phyloP scores from a whole-genome alignment of 768 basidiomycete genomes.

The Boletus vinaceobasis region DNA sequence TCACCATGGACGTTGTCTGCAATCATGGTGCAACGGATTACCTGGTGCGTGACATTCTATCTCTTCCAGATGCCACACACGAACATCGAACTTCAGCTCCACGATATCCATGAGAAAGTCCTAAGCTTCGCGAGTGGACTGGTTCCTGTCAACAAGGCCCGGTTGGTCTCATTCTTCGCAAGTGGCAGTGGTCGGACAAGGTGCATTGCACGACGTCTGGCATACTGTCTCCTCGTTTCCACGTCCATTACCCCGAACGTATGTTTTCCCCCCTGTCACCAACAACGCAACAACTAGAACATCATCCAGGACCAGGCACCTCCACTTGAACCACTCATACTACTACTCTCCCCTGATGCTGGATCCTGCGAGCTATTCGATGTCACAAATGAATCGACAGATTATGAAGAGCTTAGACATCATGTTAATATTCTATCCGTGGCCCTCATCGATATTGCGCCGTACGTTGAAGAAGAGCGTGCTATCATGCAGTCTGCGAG shows the following conservation, averaged over 20 bases:
- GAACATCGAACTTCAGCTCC: constrained; percentile 38
- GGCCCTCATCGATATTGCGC: constrained; percentile 55
- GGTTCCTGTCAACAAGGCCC: constrained; percentile 47
- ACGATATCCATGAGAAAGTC: constrained; percentile 43
- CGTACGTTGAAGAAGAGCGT: constrained; percentile 52
- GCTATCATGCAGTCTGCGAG: constrained; percentile 6
- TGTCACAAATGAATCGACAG: constrained; percentile 48
- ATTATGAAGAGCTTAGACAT: constrained; percentile 59
- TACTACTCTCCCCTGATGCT: constrained; percentile 45
- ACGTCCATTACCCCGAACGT: constrained; percentile 8
- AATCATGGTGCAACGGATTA: constrained; percentile 32
- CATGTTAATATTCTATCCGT: constrained; percentile 55
- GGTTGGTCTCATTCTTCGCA: constrained; percentile 49
- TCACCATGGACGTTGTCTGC: constrained; percentile 47
- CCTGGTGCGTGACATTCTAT: constrained; percentile 18
- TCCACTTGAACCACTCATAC: constrained; percentile 47
- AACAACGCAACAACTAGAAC: background rate
- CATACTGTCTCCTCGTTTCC: constrained; percentile 36
- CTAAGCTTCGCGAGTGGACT: constrained; percentile 39
- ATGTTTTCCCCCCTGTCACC: constrained; percentile 1
- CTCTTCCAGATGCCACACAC: background rate
- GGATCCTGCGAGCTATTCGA: constrained; percentile 49
- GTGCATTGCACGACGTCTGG: constrained; percentile 57
- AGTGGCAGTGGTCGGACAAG: constrained; percentile 47
- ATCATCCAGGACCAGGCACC: constrained; percentile 44